These are phyloP conservation scores for Talaromyces islandicus DNA, from an alignment of 2,329 filamentous ascomycete species.

Conservation along the genomic window DNA sequence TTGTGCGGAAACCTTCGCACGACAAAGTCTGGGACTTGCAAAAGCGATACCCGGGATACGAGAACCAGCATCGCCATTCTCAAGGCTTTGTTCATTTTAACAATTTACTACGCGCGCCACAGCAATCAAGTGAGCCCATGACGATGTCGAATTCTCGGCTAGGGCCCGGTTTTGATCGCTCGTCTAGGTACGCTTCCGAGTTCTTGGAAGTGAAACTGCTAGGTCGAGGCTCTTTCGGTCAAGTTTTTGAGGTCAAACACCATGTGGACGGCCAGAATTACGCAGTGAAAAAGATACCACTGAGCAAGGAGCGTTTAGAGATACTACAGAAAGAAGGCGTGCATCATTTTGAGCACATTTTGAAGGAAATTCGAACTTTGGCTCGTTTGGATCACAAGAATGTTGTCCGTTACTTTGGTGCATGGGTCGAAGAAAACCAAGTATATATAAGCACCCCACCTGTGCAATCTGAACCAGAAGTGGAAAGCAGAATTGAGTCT, in stretches of 20 bases:
- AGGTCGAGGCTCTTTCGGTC: conserved; percentile 61
- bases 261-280: conserved; percentile 58
- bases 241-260: conserved; percentile 57
- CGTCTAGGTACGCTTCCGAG: conserved; percentile 44
- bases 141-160: conserved; percentile 23
- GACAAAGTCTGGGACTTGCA: conserved; percentile 14
- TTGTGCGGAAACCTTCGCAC: conserved; percentile 2
- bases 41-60: conserved; percentile 13
- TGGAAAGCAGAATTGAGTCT: background rate
- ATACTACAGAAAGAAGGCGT: conserved; percentile 48
- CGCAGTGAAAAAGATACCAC: conserved; percentile 60
- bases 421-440: conserved; percentile 54
- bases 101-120: conserved; percentile 17
- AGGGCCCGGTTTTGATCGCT: conserved; percentile 17
- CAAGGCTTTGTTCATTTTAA: conserved; percentile 19
- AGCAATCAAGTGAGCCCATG: conserved; percentile 22
- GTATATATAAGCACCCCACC: conserved; percentile 8
- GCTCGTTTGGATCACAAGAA: conserved; percentile 59
- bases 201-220: conserved; percentile 51
- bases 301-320: conserved; percentile 48
- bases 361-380: conserved; percentile 57
- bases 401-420: conserved; percentile 60
- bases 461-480: background rate
- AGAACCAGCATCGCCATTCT: conserved; percentile 16
- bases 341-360: conserved; percentile 50